Base-by-base conservation (phyloP, 371 early-diverging fungal genomes). In the Lichtheimia corymbifera region DNA sequence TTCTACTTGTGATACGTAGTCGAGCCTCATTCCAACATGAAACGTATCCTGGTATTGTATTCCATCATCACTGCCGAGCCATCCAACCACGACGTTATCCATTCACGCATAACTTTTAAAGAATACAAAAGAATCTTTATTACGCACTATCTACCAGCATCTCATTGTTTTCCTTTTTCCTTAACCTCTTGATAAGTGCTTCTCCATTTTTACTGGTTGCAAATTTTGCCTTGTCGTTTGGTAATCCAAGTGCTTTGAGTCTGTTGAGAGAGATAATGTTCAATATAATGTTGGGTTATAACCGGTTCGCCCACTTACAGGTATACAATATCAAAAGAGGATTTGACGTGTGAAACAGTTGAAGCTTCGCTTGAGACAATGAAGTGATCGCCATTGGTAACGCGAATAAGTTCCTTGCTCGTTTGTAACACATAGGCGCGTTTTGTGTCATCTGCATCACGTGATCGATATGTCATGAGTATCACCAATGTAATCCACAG, bases 171-270 rank as follows among this genome's bases (percentile, higher is more conserved):
- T 35, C 9, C 35, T 9, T 35, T 47, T 47, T 47, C 43, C 53
- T 40, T 27, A 52, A 17, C 30, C 54, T 50, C 41, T 50, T 45
- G 18, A 71, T 13, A 2, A 75, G 25, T 22, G 61, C 57, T 42
- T 70, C 67, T 24, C 76, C 63, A 49, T 76, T 54, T 49, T 63
- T 67, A 51, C 64, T 61, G 2, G 64, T 67, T 12, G 65, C 54
- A 41, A 70, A 68, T 44, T 73, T 68, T 3, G 77, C 73, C 47
- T 71, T 64, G 43, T 76, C 73, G 43, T 76, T 73, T 20, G 77
- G 64, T 41, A 76, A 63, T 41, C 77, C 73, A 11, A 76, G 50
- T 13, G 71, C 66, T 62, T 73, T 73, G 11, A 69, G 66, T 52
- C 77, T 76, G 55, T 20, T 27, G 25, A 47, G 18, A 50, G 11